These are phyloP conservation scores for Lasiodiplodia sp. DNA, from an alignment of 2,329 filamentous ascomycete species.

Conservation along the genomic window DNA sequence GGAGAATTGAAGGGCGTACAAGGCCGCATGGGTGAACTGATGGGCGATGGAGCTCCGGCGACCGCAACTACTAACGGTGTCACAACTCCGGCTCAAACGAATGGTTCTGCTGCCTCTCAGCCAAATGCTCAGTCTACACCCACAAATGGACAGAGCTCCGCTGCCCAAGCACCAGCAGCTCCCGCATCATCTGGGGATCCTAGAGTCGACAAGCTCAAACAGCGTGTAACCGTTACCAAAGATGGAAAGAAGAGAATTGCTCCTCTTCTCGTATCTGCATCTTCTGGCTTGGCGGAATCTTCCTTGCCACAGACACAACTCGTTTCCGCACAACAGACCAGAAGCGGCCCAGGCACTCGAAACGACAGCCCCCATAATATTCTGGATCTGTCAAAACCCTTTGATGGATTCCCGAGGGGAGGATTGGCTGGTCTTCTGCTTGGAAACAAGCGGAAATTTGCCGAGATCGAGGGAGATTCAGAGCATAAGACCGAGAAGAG, in stretches of 20 bases:
- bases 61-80: conserved; percentile 62
- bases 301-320: conserved; percentile 89
- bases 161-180: conserved; percentile 42
- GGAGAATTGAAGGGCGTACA: conserved; percentile 89
- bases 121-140: conserved; percentile 37
- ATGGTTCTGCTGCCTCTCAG: conserved; percentile 47
- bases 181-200: conserved; percentile 54
- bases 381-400: conserved; percentile 90
- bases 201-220: conserved; percentile 77
- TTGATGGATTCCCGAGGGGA: conserved; percentile 89
- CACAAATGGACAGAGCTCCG: conserved; percentile 57
- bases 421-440: conserved; percentile 85
- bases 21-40: conserved; percentile 96
- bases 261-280: conserved; percentile 84
- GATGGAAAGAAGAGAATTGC: conserved; percentile 97
- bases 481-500: conserved; percentile 68
- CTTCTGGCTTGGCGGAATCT: conserved; percentile 84
- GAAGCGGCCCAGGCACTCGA: conserved; percentile 58
- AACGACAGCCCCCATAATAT: conserved; percentile 81
- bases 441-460: conserved; percentile 90
- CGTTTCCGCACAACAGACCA: conserved; percentile 75
- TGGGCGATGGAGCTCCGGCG: conserved; percentile 73
- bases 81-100: conserved; percentile 50
- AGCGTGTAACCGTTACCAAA: conserved; percentile 91
- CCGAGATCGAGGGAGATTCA: conserved; percentile 76